Base-by-base conservation (phyloP, 1,284 basidiomycete genomes). In the Rhodotorula sp. region DNA sequence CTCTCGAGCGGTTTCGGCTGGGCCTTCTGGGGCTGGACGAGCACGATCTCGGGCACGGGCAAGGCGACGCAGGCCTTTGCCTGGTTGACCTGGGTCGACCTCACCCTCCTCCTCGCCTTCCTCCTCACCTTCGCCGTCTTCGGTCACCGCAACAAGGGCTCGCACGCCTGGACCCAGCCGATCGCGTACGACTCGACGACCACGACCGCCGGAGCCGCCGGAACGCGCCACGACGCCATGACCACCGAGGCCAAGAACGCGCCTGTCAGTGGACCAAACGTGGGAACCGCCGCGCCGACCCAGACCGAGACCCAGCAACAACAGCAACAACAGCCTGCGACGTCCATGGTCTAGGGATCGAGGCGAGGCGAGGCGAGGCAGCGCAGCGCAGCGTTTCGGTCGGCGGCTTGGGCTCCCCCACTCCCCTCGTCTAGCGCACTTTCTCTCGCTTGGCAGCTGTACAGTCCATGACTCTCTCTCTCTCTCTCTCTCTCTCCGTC, bases 61-160 rank as follows among this genome's bases (percentile, higher is more conserved):
- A 57, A 37, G 59, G 65, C 16, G 50, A 59, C 30, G 8, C 31
- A 68, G 44, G 69, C 69, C 4, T 71, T 71, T 55, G 61, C 61
- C n/a, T 73, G 72, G 69, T 40, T 73, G 51, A 9, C 30, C 0
- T 73, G 72, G 69, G 50, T 71, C 53, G 9, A 51, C n/a, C 56
- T 63, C 28, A 58, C 64, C 37, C n/a, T 71, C 53, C 59, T 64
- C 34, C 48, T 72, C 52, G 44, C 26, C n/a, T 24, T 60, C 57
- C 55, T 65, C 50, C n/a, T 52, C 47, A 22, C 44, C 22, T 8
- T 24, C 20, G 67, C 56, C 28, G 40, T 65, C 48, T 9, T 68
- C 22, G 47, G 28, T 11, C 8, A 40, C 37, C 40, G 7, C 20
- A 24, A 30, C 15, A 47, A 22, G 31, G 40, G n/a, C 28, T 30